Evolutionary conservation across 2,329 filamentous ascomycete species (phyloP).

Genomic region (Aureobasidium sp.): DNA sequence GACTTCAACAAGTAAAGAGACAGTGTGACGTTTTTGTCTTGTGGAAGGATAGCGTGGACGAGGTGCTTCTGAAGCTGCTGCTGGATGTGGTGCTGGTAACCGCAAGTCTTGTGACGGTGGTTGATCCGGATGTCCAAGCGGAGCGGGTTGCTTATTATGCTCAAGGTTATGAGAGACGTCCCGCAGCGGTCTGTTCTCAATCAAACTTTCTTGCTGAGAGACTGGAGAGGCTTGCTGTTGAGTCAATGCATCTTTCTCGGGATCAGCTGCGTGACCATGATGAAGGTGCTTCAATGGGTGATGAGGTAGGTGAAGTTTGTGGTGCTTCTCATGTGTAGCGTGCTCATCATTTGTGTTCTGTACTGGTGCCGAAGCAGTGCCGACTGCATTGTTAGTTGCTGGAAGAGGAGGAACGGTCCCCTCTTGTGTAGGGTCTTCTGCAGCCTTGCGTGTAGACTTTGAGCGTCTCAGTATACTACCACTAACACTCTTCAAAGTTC

Average conservation of each 20-base stretch:
- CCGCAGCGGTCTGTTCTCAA: conserved; percentile 32
- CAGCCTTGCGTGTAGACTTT: conserved; percentile 40
- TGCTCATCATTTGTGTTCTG: conserved; percentile 64
- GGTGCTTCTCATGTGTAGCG: conserved; percentile 29
- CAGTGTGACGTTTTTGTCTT: conserved; percentile 49
- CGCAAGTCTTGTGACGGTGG: conserved; percentile 39
- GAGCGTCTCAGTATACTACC: conserved; percentile 73
- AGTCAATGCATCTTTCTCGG: background rate
- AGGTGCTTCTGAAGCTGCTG: conserved; percentile 28
- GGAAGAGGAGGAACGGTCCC: conserved; percentile 7
- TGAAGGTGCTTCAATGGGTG: conserved; percentile 28
- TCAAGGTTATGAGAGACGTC: conserved; percentile 36
- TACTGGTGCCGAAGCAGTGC: conserved; percentile 55
- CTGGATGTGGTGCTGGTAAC: conserved; percentile 35
- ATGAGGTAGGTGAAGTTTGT: conserved; percentile 32
- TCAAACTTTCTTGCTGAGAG: conserved; percentile 12
- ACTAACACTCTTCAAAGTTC: conserved; percentile 46
- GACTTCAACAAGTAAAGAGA: conserved; percentile 62
- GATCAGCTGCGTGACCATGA: conserved; percentile 17
- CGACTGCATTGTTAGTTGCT: conserved; percentile 24
- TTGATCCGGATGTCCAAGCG: conserved; percentile 34
- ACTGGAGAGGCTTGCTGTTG: background rate
- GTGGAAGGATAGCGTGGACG: conserved; percentile 45
- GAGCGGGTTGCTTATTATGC: conserved; percentile 30
- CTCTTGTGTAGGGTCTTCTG: conserved; percentile 32